Evolutionary conservation across 352 stramenopile species (phyloP), one percentile per base, ranked within the genome.

Genomic region (Vaucheria bursata): DNA sequence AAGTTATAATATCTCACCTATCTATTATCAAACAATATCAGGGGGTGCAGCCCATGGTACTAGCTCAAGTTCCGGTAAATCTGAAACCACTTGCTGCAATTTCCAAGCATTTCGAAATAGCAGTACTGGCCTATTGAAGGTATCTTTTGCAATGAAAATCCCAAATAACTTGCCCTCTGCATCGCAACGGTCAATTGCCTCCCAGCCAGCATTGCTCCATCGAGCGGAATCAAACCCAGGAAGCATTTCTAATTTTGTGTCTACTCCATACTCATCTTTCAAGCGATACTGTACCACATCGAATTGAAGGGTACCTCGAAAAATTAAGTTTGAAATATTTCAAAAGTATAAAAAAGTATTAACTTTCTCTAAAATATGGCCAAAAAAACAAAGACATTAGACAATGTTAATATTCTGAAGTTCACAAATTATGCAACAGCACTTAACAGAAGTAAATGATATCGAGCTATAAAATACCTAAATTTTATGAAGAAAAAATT

Each of bases 181-280:
- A 59, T 84, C 72, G 8, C 70, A 75, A 34, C 65, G 39, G 32
- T 87, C 79, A 52, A 87, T 74, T 35, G 45, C 73, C 36, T 84
- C 81, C 84, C 84, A 87, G 70, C 71, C 80, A 25, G 71, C 77
- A 29, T 81, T 71, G 31, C 80, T 87, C 90, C 90, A 94, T 59
- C 89, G 85, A 29, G 89, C 89, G 39, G 91, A 81, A 18, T 85
- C 88, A 73, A 91, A 94, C 34, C 82, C 83, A 35, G 78, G 25
- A 37, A 94, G 81, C 3, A 87, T 85, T 79, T 94, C 90, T 66
- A 94, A 79, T 0, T 86, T 84, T 5, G 84, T 88, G 59, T 91
- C 87, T 0, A 93, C 89, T 64, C 81, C 84, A 77, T 94, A 94
- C 80, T 94, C 89, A 75, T 84, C 86, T 81, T 91, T 84, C 33